Evolutionary conservation across 495 filamentous ascomycete species (phyloP).

Genomic region (Trichoderma gamsii): DNA sequence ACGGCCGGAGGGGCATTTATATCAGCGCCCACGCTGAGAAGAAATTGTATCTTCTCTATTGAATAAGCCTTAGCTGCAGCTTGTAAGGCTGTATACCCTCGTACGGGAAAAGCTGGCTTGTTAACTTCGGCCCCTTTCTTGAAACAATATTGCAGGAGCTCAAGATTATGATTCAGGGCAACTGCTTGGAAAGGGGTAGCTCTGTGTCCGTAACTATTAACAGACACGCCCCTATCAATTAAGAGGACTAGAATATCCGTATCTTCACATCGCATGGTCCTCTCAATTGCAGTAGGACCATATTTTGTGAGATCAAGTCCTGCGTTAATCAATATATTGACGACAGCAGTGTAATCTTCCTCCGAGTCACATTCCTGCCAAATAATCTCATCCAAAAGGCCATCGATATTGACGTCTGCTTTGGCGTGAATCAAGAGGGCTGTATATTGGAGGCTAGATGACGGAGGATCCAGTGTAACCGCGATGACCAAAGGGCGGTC

Average conservation of each 20-base stretch:
- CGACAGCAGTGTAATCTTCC: neutral
- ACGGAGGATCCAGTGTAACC: neutral
- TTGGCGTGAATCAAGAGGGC: neutral
- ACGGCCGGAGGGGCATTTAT: neutral
- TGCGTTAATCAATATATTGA: neutral
- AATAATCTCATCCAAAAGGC: neutral
- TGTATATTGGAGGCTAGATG: neutral
- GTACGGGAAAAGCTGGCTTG: neutral
- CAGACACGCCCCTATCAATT: neutral
- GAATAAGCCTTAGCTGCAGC: neutral
- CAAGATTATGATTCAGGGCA: neutral
- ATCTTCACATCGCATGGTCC: neutral
- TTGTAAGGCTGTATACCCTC: neutral
- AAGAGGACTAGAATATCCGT: neutral
- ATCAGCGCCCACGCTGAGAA: neutral
- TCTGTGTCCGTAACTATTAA: neutral
- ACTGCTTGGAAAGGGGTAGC: neutral
- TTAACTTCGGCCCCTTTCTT: neutral
- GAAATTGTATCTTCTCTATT: neutral
- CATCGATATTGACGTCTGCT: neutral
- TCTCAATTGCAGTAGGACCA: neutral
- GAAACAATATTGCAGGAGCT: neutral
- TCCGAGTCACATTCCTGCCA: neutral
- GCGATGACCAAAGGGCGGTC: neutral
- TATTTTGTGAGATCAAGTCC: neutral